Evolutionary conservation across 139 green algal species (phyloP), one percentile per base, ranked within the genome.

Genomic region (Raphidocelis subcapitata): DNA sequence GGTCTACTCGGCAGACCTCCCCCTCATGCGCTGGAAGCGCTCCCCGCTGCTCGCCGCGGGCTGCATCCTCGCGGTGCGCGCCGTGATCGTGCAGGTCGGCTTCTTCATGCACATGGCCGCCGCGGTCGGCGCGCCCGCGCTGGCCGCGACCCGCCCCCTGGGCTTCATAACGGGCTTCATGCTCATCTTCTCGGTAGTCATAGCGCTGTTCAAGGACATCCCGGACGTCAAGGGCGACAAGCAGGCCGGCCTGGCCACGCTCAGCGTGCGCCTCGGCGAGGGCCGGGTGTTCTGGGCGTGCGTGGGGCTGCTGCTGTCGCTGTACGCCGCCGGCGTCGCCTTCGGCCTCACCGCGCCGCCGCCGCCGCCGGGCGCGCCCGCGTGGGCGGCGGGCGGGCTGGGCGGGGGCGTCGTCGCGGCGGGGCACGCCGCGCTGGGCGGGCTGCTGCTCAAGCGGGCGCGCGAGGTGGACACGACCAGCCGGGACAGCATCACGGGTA

Each of bases 151-250:
- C 0, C 74, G 67, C 12, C 79, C 83, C 1, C 59, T 97, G 3
- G 23, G 85, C 12, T 98, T 97, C 82, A 91, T 90, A 1, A 80
- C 93, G 10, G 61, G 54, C 33, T 97, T 98, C 81, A 98, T 99
- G 93, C 74, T 92, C 14, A 57, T 95, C 31, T 98, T 97, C 77
- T 92, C 87, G 10, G 75, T 97, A 15, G 95, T 97, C 37, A 99
- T 99, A 57, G 95, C 95, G 1, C 82, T 99, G 29, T 98, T 98
- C 86, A 99, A 98, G 66, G 94, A 98, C 79, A 90, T 98, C 33
- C 94, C 95, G 1, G 95, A 98, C 68, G 80, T 94, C 2, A 81
- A 85, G 62, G 94, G 94, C 0, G 94, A 98, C 74, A 62, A 46
- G 0, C 51, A 81, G 47, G 63, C 54, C 47, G 86, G 86, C 29